Percentiles rank a stretch among this genome's conserved stretches.
Evolutionary conservation across 2,329 filamentous ascomycete species (phyloP).

Genomic region (Cytospora mali): DNA sequence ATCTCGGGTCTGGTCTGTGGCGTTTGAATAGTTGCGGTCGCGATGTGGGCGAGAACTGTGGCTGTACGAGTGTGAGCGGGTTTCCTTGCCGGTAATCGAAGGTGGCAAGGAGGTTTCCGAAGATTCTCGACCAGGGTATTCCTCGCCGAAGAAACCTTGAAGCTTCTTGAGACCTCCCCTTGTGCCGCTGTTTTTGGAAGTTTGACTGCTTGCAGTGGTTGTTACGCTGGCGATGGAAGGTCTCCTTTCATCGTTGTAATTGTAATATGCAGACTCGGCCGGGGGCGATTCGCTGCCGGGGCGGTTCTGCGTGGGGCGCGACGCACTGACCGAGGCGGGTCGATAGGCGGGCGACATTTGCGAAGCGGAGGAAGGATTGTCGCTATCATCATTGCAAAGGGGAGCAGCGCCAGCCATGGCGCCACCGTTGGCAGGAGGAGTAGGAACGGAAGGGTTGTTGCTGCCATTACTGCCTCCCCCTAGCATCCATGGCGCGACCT

Average conservation of each 20-base stretch:
- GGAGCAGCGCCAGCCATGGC: conserved; percentile 51
- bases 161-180: conserved; percentile 77
- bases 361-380: conserved; percentile 62
- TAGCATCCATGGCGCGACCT: conserved; percentile 63
- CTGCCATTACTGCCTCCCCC: conserved; percentile 36
- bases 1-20: conserved; percentile 71
- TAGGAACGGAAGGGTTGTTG: conserved; percentile 38
- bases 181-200: conserved; percentile 73
- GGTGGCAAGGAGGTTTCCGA: conserved; percentile 69
- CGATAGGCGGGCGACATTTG: conserved; percentile 74
- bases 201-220: conserved; percentile 78
- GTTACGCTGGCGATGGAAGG: conserved; percentile 88
- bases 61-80: conserved; percentile 65
- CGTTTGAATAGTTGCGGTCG: conserved; percentile 80
- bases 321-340: conserved; percentile 44
- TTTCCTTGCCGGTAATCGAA: conserved; percentile 57
- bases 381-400: conserved; percentile 77
- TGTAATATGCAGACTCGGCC: conserved; percentile 34
- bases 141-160: conserved; percentile 91
- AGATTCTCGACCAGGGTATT: conserved; percentile 73
- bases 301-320: conserved; percentile 44
- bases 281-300: conserved; percentile 64
- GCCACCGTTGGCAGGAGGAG: conserved; percentile 39
- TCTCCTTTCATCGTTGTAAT: conserved; percentile 72
- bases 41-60: conserved; percentile 60